Conservation (phyloP, 2,329 filamentous ascomycete genomes). For the Talaromyces verruculosus region DNA sequence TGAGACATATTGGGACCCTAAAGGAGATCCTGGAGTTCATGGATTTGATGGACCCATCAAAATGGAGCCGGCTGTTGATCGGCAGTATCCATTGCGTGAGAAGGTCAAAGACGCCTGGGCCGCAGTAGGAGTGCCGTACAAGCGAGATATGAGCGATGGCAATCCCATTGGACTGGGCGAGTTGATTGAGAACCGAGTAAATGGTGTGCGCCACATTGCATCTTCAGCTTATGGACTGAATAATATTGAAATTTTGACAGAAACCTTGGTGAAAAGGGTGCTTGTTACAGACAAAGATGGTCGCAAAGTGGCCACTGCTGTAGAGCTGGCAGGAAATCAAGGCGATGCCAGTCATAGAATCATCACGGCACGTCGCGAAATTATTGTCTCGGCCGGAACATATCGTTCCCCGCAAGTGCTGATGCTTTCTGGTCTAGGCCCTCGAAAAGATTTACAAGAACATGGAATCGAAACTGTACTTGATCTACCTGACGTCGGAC, state of each 20-base stretch:
- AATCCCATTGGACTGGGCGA: slow-evolving; percentile 20
- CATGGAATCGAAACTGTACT: slow-evolving; percentile 28
- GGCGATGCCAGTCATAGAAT: slow-evolving; percentile 7
- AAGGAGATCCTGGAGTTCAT: slow-evolving; percentile 28
- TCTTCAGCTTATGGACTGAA: slow-evolving; percentile 19
- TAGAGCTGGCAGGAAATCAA: slow-evolving; percentile 1
- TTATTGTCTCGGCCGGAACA: slow-evolving; percentile 47
- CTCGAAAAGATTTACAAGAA: slow-evolving; percentile 30
- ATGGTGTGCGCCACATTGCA: slow-evolving; percentile 19
- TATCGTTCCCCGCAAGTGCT: slow-evolving; percentile 45
- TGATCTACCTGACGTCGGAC: slow-evolving; percentile 29
- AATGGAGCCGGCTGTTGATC: slow-evolving; percentile 19
- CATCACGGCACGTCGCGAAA: slow-evolving; percentile 39
- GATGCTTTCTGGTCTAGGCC: slow-evolving; percentile 35
- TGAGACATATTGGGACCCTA: slow-evolving; percentile 29
- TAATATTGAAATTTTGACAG: slow-evolving; percentile 10
- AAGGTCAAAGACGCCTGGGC: slow-evolving; percentile 17
- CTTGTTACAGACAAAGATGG: not conserved
- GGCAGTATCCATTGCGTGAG: slow-evolving; percentile 23
- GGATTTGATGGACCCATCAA: slow-evolving; percentile 31
- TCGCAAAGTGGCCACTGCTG: slow-evolving; percentile 10
- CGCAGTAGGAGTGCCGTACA: slow-evolving; percentile 4
- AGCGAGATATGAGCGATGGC: slow-evolving; percentile 19
- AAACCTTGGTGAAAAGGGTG: slow-evolving; percentile 17
- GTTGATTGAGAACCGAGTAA: slow-evolving; percentile 18